phyloP scores from a whole-genome alignment of 768 basidiomycete species.

The Agaricus subrufescens region DNA sequence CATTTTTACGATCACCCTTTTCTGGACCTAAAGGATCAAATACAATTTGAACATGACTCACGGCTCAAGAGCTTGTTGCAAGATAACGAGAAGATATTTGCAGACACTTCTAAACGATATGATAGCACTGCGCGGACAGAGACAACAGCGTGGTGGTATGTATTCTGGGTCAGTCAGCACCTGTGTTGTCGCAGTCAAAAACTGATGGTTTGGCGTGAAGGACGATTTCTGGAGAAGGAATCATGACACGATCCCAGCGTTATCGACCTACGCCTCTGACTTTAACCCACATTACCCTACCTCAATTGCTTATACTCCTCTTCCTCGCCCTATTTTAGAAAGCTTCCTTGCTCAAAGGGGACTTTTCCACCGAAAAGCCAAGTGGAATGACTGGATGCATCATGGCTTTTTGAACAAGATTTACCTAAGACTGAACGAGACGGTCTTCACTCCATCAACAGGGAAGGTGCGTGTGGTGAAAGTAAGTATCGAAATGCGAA shows the following conservation, averaged over 20 bases:
- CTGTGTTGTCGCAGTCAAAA: not conserved
- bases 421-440: conserved; percentile 67
- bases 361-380: conserved; percentile 41
- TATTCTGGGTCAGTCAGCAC: conserved; percentile 60
- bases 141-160: conserved; percentile 70
- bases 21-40: conserved; percentile 34
- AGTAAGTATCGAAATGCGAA: not conserved
- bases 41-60: conserved; percentile 47
- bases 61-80: conserved; percentile 51
- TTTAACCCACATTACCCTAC: conserved; percentile 71
- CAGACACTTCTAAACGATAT: conserved; percentile 49
- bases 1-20: conserved; percentile 53
- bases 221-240: conserved; percentile 78
- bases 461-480: not conserved
- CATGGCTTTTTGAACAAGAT: conserved; percentile 68
- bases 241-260: conserved; percentile 45
- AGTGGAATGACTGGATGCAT: conserved; percentile 48
- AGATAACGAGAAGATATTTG: conserved; percentile 40
- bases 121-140: conserved; percentile 41
- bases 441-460: conserved; percentile 34
- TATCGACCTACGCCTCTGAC: conserved; percentile 45
- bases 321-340: conserved; percentile 61
- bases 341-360: conserved; percentile 60
- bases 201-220: conserved; percentile 27
- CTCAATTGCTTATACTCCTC: conserved; percentile 69